phyloP scores from a whole-genome alignment of 2,329 filamentous ascomycete genomes.

The Cladobotryum protrusum region DNA sequence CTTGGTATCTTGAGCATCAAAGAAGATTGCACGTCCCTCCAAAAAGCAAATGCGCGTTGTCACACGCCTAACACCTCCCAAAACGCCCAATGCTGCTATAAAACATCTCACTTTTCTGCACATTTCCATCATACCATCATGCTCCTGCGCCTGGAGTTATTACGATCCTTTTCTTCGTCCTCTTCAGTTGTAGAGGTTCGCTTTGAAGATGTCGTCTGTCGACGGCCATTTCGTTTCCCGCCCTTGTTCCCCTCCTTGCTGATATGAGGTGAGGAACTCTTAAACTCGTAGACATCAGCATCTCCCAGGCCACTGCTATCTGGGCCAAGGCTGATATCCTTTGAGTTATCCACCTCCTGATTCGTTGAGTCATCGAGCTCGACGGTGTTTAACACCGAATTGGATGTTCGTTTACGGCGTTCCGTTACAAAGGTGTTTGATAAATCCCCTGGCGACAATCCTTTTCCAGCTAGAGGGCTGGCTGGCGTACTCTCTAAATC shows the following conservation, averaged over 20 bases:
- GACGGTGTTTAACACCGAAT: conserved; percentile 14
- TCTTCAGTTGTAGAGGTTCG: conserved; percentile 34
- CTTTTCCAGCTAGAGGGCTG: conserved; percentile 40
- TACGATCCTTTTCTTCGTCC: conserved; percentile 29
- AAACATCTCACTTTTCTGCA: conserved; percentile 15
- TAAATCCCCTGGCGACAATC: conserved; percentile 21
- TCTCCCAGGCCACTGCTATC: conserved; percentile 22
- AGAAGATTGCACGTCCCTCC: conserved; percentile 22
- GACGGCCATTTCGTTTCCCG: conserved; percentile 22
- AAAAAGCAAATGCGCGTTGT: conserved; percentile 9
- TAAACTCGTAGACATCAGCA: conserved; percentile 51
- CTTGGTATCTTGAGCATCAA: conserved; percentile 32
- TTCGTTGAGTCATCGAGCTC: conserved; percentile 12
- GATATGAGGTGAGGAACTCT: conserved; percentile 38
- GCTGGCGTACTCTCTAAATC: conserved; percentile 21
- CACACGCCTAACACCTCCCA: conserved; percentile 18
- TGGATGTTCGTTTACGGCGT: conserved; percentile 36
- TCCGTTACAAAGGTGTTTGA: conserved; percentile 32
- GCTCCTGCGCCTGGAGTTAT: conserved; percentile 44
- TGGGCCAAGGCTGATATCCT: conserved; percentile 12
- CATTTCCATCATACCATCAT: conserved; percentile 49
- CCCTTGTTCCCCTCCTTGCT: conserved; percentile 24
- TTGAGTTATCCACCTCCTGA: conserved; percentile 2
- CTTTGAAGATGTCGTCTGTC: conserved; percentile 30
- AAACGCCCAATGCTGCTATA: conserved; percentile 21